Percentiles rank a stretch among this genome's conserved stretches.
Conservation (phyloP, 805 yeast species). For the Wickerhamiella domercqiae region DNA sequence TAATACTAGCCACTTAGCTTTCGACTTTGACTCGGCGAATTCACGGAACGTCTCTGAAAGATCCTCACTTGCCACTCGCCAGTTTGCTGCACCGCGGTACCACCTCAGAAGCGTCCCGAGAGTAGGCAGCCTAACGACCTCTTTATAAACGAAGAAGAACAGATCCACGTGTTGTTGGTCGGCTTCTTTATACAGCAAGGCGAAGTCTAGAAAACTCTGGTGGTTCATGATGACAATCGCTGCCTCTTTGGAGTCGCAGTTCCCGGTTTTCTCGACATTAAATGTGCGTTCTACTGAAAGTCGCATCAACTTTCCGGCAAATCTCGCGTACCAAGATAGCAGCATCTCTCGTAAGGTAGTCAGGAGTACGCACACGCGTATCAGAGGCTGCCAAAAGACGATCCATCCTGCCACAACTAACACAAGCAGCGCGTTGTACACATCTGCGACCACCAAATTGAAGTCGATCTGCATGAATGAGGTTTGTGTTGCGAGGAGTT, state of each 20-base stretch:
- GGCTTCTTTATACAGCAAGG: constrained; percentile 31
- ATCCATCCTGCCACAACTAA: constrained; percentile 1
- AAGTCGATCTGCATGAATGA: background rate
- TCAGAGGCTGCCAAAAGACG: constrained; percentile 5
- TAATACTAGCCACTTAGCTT: constrained; percentile 37
- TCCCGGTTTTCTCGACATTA: constrained; percentile 9
- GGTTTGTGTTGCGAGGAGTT: no score
- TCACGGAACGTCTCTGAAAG: no score
- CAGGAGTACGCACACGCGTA: constrained; percentile 1
- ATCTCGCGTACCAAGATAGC: constrained; percentile 4
- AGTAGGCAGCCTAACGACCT: constrained; percentile 17
- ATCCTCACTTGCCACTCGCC: background rate
- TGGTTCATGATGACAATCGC: constrained; percentile 41
- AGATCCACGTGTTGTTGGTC: constrained; percentile 20
- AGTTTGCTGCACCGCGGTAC: background rate
- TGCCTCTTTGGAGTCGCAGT: constrained; percentile 16
- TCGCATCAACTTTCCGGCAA: constrained; percentile 4
- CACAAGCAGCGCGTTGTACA: background rate
- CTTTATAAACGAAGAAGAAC: constrained; percentile 24
- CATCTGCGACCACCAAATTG: background rate
- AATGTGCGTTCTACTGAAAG: constrained; percentile 5
- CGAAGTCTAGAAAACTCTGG: constrained; percentile 49
- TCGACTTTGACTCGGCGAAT: background rate
- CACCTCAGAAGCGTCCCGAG: constrained; percentile 6
- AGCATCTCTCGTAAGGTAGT: constrained; percentile 6